Base-by-base conservation (phyloP, 192 early-diverging fungal genomes). In the Mortierella antarctica region DNA sequence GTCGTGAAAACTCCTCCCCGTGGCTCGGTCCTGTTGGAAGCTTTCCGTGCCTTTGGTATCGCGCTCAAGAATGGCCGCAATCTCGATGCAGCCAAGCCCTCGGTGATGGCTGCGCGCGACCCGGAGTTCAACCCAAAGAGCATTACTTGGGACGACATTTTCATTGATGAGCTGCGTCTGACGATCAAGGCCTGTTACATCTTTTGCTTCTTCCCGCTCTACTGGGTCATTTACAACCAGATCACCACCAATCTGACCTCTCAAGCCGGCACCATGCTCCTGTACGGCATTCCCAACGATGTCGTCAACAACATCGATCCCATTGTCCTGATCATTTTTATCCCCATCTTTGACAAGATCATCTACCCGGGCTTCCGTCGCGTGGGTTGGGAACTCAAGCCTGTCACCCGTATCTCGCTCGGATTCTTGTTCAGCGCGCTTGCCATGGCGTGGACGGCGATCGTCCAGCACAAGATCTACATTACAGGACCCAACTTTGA, bases 221-320 rank as follows among this genome's bases (percentile, higher is more conserved):
- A 89, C 85, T 94, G 92, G 93, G 85, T 92, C 46, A 89, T 89
- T 48, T 92, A 91, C 66, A 74, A 76, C 61, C 89, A 93, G 70
- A 91, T 92, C 68, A 81, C 76, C 39, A 88, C 85, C 77, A 92
- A 91, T 70, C 51, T 93, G 74, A 82, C 90, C 46, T 86, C 88
- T 21, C 89, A 89, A 68, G 87, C 88, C 52, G 84, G 82, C 58
- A 86, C 84, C 23, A 92, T 93, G 89, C 68, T 82, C 42, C 82
- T 86, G 23, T 82, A 83, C 47, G 62, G 73, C 57, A 77, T 93
- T 40, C 87, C 92, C 53, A 89, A 90, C 71, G 92, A 93, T 67
- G 86, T 90, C 57, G 87, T 94, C 74, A 86, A 89, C 62, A 90
- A 90, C 71, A 84, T 92, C 50, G 88, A 92, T 65, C 89, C 92